Evolutionary conservation across 352 stramenopile species (phyloP).

Genomic region (Globisporangium uncinulatum): DNA sequence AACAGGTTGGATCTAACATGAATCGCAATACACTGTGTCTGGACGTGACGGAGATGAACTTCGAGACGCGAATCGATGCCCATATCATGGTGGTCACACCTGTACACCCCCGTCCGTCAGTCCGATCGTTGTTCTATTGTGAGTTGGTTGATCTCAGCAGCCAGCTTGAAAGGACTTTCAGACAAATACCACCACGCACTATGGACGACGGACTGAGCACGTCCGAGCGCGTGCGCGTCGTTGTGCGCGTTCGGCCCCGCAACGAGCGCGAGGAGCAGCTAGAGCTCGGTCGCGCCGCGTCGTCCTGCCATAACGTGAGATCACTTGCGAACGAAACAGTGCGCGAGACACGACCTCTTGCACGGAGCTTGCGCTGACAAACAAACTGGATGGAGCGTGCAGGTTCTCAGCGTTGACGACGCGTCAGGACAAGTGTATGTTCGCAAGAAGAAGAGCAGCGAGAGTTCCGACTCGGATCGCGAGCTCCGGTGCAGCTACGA

Average conservation of each 20-base stretch:
- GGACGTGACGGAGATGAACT: no score
- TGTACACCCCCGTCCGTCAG: no score
- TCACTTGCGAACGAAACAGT: neutral
- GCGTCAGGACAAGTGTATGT: slow-evolving; percentile 30
- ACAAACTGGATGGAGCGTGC: neutral
- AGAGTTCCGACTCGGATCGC: slow-evolving; percentile 27
- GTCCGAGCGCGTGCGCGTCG: slow-evolving; percentile 63
- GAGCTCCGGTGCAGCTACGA: slow-evolving; percentile 67
- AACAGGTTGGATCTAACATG: no score
- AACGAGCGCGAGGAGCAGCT: slow-evolving; percentile 64
- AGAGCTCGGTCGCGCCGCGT: neutral
- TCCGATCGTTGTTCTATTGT: no score
- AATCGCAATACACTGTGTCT: no score
- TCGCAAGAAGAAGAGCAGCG: slow-evolving; percentile 45
- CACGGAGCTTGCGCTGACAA: neutral
- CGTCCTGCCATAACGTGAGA: slow-evolving; percentile 22
- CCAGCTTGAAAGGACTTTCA: neutral
- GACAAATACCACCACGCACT: neutral
- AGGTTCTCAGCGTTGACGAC: slow-evolving; percentile 29
- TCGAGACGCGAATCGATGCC: no score
- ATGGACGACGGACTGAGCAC: slow-evolving; percentile 32
- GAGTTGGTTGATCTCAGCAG: neutral
- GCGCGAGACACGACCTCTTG: neutral
- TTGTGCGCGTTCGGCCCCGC: slow-evolving; percentile 69
- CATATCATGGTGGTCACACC: no score